These are phyloP conservation scores for Paramarasmius palmivorus DNA, from an alignment of 1,284 basidiomycete genomes.

Conservation along the genomic window DNA sequence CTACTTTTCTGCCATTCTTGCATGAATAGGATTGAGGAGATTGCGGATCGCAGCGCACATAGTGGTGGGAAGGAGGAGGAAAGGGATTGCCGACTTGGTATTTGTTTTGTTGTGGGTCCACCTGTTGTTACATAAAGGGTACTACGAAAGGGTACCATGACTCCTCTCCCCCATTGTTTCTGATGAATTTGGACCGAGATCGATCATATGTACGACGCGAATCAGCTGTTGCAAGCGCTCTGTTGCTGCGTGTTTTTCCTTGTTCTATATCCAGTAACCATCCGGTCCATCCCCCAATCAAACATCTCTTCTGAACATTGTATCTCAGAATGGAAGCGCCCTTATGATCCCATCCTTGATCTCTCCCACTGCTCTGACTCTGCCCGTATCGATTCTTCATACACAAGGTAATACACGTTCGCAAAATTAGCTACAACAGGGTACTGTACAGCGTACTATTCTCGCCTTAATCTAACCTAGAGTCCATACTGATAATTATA, in stretches of 20 bases:
- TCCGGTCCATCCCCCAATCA: background rate
- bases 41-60: constrained; percentile 53
- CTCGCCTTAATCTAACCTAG: background rate
- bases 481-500: constrained; percentile 14
- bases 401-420: background rate
- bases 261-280: background rate
- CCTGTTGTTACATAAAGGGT: background rate
- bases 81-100: background rate
- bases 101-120: background rate
- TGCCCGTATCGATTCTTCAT: too few relatives aligned
- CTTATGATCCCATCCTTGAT: too few relatives aligned
- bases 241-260: background rate
- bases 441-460: background rate
- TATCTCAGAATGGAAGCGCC: background rate
- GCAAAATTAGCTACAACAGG: background rate
- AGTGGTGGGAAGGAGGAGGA: constrained; percentile 6
- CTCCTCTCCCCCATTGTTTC: background rate
- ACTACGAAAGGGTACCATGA: too few relatives aligned
- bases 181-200: background rate
- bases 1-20: constrained; percentile 17
- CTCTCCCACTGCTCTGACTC: too few relatives aligned
- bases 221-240: too few relatives aligned
- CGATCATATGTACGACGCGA: background rate
- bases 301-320: background rate
- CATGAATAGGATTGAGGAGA: constrained; percentile 53